Evolutionary conservation across 2,329 filamentous ascomycete genomes (phyloP), one percentile per base, ranked within the genome.

Genomic region (Cladophialophora exuberans): DNA sequence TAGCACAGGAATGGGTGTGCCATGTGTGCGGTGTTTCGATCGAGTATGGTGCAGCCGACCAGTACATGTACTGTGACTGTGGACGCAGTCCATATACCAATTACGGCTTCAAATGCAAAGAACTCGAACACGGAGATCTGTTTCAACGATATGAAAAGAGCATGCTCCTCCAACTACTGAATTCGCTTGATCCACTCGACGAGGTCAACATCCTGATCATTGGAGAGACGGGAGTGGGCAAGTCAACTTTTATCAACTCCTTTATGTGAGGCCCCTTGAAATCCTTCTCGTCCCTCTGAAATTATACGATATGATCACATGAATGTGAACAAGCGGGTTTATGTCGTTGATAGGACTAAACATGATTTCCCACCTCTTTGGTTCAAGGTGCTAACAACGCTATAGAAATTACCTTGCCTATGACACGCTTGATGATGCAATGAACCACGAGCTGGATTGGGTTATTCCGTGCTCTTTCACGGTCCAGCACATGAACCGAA

Each of bases 191-290:
- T 13, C 62, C 64, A 13, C 59, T 60, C 5, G 63, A 72, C 2
- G 63, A 70, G 15, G 48, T 72, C 22, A 79, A 78, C 38, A 75
- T 79, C 15, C 56, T 79, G 20, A 71, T 80, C 3, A 65, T 79
- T 0, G 76, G 77, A 0, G 76, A 79, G 59, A 77, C 76, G 0
- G 77, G 76, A 0, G 77, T 78, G 0, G 77, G 77, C 0, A 79
- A 80, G 48, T 76, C 73, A 1, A 79, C 77, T 0, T 79, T 73
- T 36, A 78, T 79, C 63, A 80, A 79, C 42, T 71, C 75, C 0
- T 76, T 79, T 28, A 60, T 74, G n/a, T n/a, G n/a, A n/a, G n/a
- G n/a, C n/a, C n/a, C n/a, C n/a, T n/a, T n/a, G n/a, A n/a, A n/a
- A n/a, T n/a, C n/a, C n/a, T n/a, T n/a, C n/a, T n/a, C n/a, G n/a